These are phyloP conservation scores for Trypanosoma boissoni DNA, from an alignment of 208 protist genomes.

Conservation along the genomic window DNA sequence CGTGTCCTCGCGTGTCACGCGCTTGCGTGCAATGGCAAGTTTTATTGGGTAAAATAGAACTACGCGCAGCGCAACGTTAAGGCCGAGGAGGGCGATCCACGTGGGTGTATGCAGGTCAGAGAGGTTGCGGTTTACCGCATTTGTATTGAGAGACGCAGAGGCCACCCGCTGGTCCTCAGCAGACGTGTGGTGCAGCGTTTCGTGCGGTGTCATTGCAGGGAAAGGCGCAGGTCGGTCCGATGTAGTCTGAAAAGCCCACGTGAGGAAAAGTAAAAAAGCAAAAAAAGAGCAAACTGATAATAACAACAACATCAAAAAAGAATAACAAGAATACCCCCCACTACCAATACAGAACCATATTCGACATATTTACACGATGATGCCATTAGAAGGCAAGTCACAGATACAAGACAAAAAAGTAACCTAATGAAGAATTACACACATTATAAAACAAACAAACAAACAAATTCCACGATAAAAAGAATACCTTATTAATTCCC, in stretches of 20 bases:
- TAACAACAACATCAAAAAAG: neutral
- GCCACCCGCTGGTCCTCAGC: neutral
- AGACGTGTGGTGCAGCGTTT: too few relatives aligned
- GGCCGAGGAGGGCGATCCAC: constrained; percentile 63
- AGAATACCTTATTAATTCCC: too few relatives aligned
- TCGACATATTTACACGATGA: constrained; percentile 4
- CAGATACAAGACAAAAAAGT: too few relatives aligned
- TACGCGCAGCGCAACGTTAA: constrained; percentile 61
- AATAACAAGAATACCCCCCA: constrained; percentile 4
- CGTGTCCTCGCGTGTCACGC: constrained; percentile 58
- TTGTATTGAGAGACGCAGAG: constrained; percentile 28
- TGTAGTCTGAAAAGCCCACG: neutral
- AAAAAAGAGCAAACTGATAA: constrained; percentile 17
- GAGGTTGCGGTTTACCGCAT: constrained; percentile 72
- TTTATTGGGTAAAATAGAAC: constrained; percentile 82
- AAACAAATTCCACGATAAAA: too few relatives aligned
- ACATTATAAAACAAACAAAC: too few relatives aligned
- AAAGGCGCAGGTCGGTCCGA: neutral
- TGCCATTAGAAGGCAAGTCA: neutral
- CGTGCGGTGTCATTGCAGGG: too few relatives aligned
- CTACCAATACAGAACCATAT: too few relatives aligned
- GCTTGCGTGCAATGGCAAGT: constrained; percentile 75
- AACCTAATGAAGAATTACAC: too few relatives aligned
- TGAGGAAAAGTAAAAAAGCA: neutral
- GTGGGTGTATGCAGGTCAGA: constrained; percentile 80